Percentiles rank a stretch among this genome's conserved stretches.
Conservation (phyloP, 495 filamentous ascomycete species). For the Tuber indicum region DNA sequence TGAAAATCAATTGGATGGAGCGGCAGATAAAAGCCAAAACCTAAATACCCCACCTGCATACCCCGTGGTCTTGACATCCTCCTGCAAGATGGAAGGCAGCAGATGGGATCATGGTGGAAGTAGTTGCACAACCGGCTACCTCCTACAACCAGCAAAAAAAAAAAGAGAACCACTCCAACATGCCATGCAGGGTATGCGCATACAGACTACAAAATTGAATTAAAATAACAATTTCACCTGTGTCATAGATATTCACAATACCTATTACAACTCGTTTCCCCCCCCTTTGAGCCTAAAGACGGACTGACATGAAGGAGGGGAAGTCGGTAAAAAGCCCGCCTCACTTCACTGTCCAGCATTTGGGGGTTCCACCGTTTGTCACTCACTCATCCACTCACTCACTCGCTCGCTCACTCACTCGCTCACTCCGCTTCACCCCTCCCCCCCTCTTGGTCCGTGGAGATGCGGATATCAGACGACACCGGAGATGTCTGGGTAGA, state of each 20-base stretch:
- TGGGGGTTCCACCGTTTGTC: not conserved
- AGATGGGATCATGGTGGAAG: not conserved
- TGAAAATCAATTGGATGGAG: not conserved
- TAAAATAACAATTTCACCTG: not conserved
- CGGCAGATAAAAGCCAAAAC: not conserved
- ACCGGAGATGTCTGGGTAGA: not conserved
- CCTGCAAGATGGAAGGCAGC: not conserved
- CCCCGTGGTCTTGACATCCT: not conserved
- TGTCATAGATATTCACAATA: slow-evolving; percentile 6
- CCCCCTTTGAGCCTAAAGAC: not conserved
- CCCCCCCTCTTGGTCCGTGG: not conserved
- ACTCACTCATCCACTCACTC: not conserved
- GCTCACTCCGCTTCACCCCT: not conserved
- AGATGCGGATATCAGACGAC: not conserved
- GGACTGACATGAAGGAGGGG: not conserved
- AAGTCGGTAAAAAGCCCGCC: slow-evolving; percentile 2
- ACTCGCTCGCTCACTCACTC: not conserved
- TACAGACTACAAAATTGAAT: not conserved
- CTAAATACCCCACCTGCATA: not conserved
- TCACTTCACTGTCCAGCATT: not conserved
- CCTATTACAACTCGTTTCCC: not conserved
- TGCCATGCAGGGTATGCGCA: not conserved
- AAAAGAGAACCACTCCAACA: not conserved
- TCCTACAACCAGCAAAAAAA: not conserved
- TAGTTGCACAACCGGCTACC: not conserved